Base-by-base conservation (phyloP, 2,329 filamentous ascomycete genomes). In the Aspergillus transmontanensis region DNA sequence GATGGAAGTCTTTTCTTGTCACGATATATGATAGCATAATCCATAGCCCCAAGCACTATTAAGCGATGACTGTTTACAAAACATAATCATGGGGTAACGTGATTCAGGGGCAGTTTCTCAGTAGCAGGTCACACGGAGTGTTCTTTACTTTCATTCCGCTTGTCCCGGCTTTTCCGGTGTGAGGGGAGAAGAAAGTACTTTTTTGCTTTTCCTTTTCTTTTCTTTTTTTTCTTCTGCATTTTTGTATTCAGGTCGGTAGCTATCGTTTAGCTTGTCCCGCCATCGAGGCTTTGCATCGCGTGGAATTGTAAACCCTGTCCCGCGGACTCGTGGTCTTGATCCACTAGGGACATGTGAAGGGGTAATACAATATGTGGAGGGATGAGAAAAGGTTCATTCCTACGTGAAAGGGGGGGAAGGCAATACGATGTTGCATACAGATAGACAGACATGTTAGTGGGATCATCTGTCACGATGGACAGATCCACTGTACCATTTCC, bases 301-400 rank as follows among this genome's bases (percentile, higher is more conserved):
- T 61, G 60, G 54, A 61, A 56, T 50, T 53, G 60, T 7, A 36
- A 32, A 39, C 46, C 46, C 60, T 32, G 26, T 53, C 53, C 60
- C 51, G 43, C 59, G 41, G 59, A 46, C 51, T 48, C 59, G 51
- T 57, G 59, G 51, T 23, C 10, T n/a, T 32, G 28, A 30, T 56
- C 21, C 46, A 39, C 36, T 34, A n/a, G 36, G 26, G 32, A 39
- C 60, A 62, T 62, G 55, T 62, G 55, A 62, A 39, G 46, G 16
- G 21, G 12, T 3, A 34, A 21, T 32, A 48, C 26, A 23, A 14
- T 30, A 43, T 58, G 36, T 58, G 19, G 39, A 45, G 30, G 50
- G 28, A 26, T 32, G 19, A 41, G 36, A n/a, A 41, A 51, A 53
- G 12, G 11, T 14, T 28, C 21, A 14, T 48, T 3, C 6, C 28